Base-by-base conservation (phyloP, 257 asterid species). In the Solanum gracilifrons region DNA sequence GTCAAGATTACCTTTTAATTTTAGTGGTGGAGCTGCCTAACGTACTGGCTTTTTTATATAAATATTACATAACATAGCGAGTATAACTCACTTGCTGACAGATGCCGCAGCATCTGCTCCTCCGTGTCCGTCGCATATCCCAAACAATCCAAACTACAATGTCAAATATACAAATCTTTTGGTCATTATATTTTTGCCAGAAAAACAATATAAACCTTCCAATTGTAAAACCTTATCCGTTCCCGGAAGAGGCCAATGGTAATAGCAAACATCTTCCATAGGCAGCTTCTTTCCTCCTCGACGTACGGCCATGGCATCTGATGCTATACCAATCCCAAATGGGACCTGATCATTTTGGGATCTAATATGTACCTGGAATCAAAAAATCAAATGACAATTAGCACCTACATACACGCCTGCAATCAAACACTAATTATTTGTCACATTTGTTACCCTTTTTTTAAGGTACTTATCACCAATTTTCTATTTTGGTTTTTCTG, bases 41-140 rank as follows among this genome's bases (percentile, higher is more conserved):
- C 20, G 33, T 51, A 18, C 18, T 25, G 41, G 3, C 0, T 9
- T 35, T 73, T 36, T 36, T 3, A 36, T 74, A 74, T 36, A 74
- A 74, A 74, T 43, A 74, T 48, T 31, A 82, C 29, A 20, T 82
- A 48, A 31, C 85, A 82, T 32, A 20, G 1, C 60, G 31, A 48
- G 48, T 31, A 82, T 82, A 48, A 93, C 96, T 93, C 87, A 97
- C 99, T 96, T 94, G 98, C 98, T 93, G 87, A 92, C 98, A 86
- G 96, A 93, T 73, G 91, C 90, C 71, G 99, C 98, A 73, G 99
- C 99, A 90, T 92, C 93, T 62, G 93, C 96, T 89, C 98, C 99
- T 60, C 99, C 99, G 89, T 96, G 99, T 80, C 99, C 99, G 82
- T 96, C 99, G 18, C 96, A 96, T 89, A 96, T 92, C 84, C 95